Evolutionary conservation across 2,329 filamentous ascomycete species (phyloP), one percentile per base, ranked within the genome.

Genomic region (Ophiostoma tasmaniense): DNA sequence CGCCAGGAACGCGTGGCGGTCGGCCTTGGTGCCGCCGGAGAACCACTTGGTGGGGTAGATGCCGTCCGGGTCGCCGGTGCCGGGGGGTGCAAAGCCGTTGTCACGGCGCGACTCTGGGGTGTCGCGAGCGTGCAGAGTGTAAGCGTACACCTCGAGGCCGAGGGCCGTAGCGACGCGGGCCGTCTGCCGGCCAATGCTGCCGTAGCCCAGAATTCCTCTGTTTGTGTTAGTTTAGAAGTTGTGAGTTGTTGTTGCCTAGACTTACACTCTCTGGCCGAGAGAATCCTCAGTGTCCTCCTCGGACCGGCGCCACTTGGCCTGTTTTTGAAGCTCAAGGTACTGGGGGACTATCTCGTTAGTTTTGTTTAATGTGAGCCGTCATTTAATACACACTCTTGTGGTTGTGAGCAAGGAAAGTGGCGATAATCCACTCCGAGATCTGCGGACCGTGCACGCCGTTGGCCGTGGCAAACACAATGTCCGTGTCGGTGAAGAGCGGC

Each of bases 121-220:
- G 10, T 80, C 76, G n/a, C 89, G 87, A 0, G 89, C 85, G 33
- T 85, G 86, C 0, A 90, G 87, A 0, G 90, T 94, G 79, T 90
- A 93, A 0, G 90, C 91, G 75, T 92, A 82, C 0, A 94, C 85
- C 35, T 87, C 82, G 84, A 91, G 89, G 22, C 90, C 91, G 73
- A 92, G 77, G 1, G 89, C 88, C 17, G 81, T 81, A 13, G 85
- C 85, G 2, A 91, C 82, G 10, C 83, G 81, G 2, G 83, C 84
- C 4, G 79, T 79, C 70, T 86, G 84, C 0, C 84, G 79, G 10
- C 84, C 84, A 67, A 86, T 85, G 67, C 78, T 79, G 17, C 84
- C 84, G 71, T 86, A 86, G 8, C 84, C 84, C 2, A 86, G 77
- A 30, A 86, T 83, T 2, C 82, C 82, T 64, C 82, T 83, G 71